phyloP scores from a whole-genome alignment of 2,329 filamentous ascomycete genomes.

The Penicillium sp. region DNA sequence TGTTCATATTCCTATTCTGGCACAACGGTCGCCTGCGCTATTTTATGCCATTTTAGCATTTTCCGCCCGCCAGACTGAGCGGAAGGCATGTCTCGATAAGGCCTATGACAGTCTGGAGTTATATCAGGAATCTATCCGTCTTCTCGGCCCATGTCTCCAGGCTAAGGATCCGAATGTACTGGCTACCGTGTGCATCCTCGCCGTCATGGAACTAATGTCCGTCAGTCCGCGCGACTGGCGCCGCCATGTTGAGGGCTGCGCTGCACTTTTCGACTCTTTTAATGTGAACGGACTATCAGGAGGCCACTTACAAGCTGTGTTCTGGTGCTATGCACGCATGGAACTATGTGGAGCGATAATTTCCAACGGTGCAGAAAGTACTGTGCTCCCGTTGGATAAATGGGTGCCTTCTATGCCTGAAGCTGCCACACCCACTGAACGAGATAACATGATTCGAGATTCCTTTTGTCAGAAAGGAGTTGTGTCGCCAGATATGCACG shows the following conservation, averaged over 20 bases:
- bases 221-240: slow-evolving; percentile 52
- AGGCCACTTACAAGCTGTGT: slow-evolving; percentile 53
- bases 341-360: slow-evolving; percentile 56
- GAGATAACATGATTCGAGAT: slow-evolving; percentile 20
- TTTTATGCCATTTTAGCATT: slow-evolving; percentile 54
- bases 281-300: slow-evolving; percentile 52
- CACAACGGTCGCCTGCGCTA: slow-evolving; percentile 46
- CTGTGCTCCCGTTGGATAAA: slow-evolving; percentile 50
- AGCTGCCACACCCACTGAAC: slow-evolving; percentile 32
- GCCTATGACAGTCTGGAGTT: slow-evolving; percentile 52
- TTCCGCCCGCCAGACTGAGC: slow-evolving; percentile 52
- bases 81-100: slow-evolving; percentile 45
- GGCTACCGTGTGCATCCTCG: slow-evolving; percentile 54
- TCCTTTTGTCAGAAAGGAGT: slow-evolving; percentile 20
- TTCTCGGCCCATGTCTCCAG: slow-evolving; percentile 48
- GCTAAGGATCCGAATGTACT: slow-evolving; percentile 51
- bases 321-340: slow-evolving; percentile 60
- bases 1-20: slow-evolving; percentile 51
- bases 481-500: slow-evolving; percentile 52
- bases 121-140: slow-evolving; percentile 53
- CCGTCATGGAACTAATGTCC: slow-evolving; percentile 53
- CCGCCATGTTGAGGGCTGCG: slow-evolving; percentile 57
- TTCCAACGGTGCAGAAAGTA: slow-evolving; percentile 49
- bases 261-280: slow-evolving; percentile 51
- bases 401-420: slow-evolving; percentile 45